Evolutionary conservation across 108 stramenopile genomes (phyloP).

Genomic region (Skeletonema potamos): DNA sequence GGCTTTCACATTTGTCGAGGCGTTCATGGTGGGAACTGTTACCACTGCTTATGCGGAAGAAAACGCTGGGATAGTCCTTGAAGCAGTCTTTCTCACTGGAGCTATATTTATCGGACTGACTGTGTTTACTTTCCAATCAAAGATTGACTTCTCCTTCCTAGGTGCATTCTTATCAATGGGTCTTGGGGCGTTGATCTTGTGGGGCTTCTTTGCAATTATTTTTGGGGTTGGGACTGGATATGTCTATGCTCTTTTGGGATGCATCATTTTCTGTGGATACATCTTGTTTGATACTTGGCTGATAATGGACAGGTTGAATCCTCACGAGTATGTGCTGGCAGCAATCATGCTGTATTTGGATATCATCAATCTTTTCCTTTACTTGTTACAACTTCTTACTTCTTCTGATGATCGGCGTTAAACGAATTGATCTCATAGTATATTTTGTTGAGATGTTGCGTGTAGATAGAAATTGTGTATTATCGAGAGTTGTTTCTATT

Average conservation of each 20-base stretch:
- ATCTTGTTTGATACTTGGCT: constrained; percentile 55
- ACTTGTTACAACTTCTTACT: constrained; percentile 38
- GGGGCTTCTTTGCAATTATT: constrained; percentile 52
- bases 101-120: constrained; percentile 47
- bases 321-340: constrained; percentile 50
- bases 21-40: constrained; percentile 45
- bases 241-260: constrained; percentile 44
- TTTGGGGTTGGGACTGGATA: constrained; percentile 45
- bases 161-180: constrained; percentile 49
- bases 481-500: no score
- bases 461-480: background rate
- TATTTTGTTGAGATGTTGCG: background rate
- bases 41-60: constrained; percentile 37
- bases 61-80: constrained; percentile 30
- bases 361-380: constrained; percentile 46
- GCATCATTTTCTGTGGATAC: constrained; percentile 44
- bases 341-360: constrained; percentile 50
- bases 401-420: constrained; percentile 12
- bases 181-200: constrained; percentile 42
- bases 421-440: background rate
- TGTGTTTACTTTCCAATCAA: constrained; percentile 45
- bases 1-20: constrained; percentile 42
- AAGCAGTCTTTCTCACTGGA: constrained; percentile 49
- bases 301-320: constrained; percentile 44
- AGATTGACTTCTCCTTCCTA: constrained; percentile 48